These are phyloP conservation scores for Leccinum uliginosum DNA, from an alignment of 768 basidiomycete genomes.

Conservation along the genomic window DNA sequence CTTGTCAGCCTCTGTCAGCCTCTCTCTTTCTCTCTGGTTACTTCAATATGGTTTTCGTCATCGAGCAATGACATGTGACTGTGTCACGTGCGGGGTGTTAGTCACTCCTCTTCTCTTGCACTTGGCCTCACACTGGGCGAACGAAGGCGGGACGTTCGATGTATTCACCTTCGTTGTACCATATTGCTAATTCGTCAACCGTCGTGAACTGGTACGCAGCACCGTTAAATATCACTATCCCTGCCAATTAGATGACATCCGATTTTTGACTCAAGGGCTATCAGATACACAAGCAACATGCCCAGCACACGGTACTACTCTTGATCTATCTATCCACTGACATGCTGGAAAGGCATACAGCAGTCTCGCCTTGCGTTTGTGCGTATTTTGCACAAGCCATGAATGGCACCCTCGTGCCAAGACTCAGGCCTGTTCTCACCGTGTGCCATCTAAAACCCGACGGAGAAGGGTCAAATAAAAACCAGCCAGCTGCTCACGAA, in stretches of 20 bases:
- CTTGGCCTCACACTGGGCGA: too few species aligned
- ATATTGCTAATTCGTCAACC: not conserved
- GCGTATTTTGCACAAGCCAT: not conserved
- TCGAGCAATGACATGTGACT: slow-evolving; percentile 13
- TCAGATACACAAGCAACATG: not conserved
- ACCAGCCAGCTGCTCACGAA: not conserved
- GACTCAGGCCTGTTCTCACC: not conserved
- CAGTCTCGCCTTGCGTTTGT: not conserved
- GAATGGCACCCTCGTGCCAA: not conserved
- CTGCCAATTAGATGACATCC: not conserved
- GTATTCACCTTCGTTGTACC: not conserved
- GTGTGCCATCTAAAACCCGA: not conserved
- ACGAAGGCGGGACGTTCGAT: too few species aligned
- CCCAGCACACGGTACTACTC: not conserved
- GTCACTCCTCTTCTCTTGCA: not conserved
- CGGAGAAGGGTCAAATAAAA: not conserved
- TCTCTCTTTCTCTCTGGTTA: not conserved
- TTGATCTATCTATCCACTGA: not conserved
- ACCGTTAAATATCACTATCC: not conserved
- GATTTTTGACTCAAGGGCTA: too few species aligned
- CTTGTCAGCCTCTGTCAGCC: slow-evolving; percentile 14
- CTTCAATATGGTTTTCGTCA: not conserved
- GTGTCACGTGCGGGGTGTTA: slow-evolving; percentile 9
- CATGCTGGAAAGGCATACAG: not conserved
- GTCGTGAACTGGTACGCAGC: not conserved